A percentile compares a stretch with the other conserved stretches of the same genome.
phyloP scores from a whole-genome alignment of 2,329 filamentous ascomycete genomes.

The Davidsoniella australis region DNA sequence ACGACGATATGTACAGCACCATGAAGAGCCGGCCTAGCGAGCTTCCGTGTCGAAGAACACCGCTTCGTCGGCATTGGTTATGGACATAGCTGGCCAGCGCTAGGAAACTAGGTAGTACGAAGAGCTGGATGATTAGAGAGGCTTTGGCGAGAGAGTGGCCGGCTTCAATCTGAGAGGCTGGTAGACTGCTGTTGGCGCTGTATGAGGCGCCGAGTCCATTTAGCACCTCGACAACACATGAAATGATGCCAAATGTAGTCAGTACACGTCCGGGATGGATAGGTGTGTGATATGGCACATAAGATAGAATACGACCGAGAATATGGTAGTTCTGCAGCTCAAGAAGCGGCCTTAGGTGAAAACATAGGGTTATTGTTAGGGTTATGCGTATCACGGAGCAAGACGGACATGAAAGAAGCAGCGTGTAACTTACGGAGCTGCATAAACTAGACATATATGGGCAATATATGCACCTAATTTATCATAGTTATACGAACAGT shows the following conservation, averaged over 20 bases:
- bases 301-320: slow-evolving; percentile 40
- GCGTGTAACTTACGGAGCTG: slow-evolving; percentile 18
- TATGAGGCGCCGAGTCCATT: slow-evolving; percentile 30
- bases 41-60: slow-evolving; percentile 17
- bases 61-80: slow-evolving; percentile 23
- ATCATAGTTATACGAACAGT: slow-evolving; percentile 20
- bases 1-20: slow-evolving; percentile 33
- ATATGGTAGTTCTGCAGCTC: slow-evolving; percentile 46
- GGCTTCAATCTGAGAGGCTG: slow-evolving; percentile 21
- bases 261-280: slow-evolving; percentile 29
- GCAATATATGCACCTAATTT: slow-evolving; percentile 20
- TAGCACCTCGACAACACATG: slow-evolving; percentile 29
- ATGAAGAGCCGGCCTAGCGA: slow-evolving; percentile 23
- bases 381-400: slow-evolving; percentile 16
- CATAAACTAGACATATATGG: slow-evolving; percentile 22
- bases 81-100: slow-evolving; percentile 33
- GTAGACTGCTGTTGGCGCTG: slow-evolving; percentile 27
- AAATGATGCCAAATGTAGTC: slow-evolving; percentile 29
- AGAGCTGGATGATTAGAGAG: slow-evolving; percentile 36
- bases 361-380: too few relatives aligned
- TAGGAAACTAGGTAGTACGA: slow-evolving; percentile 32
- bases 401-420: not conserved
- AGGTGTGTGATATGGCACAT: slow-evolving; percentile 40
- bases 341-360: slow-evolving; percentile 27
- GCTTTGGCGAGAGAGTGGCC: slow-evolving; percentile 32